Base-by-base conservation (phyloP, 768 basidiomycete species). In the Phylloporus rhodoxanthus region DNA sequence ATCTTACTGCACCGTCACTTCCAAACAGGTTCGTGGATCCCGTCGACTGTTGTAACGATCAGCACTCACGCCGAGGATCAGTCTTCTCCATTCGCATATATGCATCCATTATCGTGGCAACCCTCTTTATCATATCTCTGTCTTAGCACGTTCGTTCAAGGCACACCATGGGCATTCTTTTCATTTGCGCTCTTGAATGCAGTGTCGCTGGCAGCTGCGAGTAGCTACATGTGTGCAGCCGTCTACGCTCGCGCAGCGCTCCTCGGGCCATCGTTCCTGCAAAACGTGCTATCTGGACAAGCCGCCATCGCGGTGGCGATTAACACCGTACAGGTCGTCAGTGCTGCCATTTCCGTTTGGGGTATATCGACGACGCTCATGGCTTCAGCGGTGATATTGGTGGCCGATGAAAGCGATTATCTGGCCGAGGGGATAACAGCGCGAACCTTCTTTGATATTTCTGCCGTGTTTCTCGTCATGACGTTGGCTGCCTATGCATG, bases 261-360 rank as follows among this genome's bases (percentile, higher is more conserved):
- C 9, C 87, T 90, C 57, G 91, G 90, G 0, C 78, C 84, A 2
- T 63, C 72, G 7, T 80, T 82, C 9, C 77, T 91, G 40, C 85
- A 91, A 62, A 72, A 81, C 28, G 71, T 86, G 63, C 80, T 91
- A 74, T 79, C 86, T 3, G 89, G 88, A 6, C 86, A 91, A 67
- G 89, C 85, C 1, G 86, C 84, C 2, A 82, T 91, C 3, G 90
- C 85, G 0, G 85, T 94, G 9, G 81, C 79, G 2, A 81, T 92
- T 48, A 88, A 87, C 45, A 69, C 73, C 1, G 82, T 88, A 0
- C 87, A 91, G 60, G 75, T 90, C 6, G 54, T 84, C 30, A 81
- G 86, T 51, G 76, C 85, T 5, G 62, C 72, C 2, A 68, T 75
- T 3, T 84, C 83, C 11, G 68, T 85, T 14, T 74, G 71, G 70